Base-by-base conservation (phyloP, 352 stramenopile species). In the Phytophthora multivora region DNA sequence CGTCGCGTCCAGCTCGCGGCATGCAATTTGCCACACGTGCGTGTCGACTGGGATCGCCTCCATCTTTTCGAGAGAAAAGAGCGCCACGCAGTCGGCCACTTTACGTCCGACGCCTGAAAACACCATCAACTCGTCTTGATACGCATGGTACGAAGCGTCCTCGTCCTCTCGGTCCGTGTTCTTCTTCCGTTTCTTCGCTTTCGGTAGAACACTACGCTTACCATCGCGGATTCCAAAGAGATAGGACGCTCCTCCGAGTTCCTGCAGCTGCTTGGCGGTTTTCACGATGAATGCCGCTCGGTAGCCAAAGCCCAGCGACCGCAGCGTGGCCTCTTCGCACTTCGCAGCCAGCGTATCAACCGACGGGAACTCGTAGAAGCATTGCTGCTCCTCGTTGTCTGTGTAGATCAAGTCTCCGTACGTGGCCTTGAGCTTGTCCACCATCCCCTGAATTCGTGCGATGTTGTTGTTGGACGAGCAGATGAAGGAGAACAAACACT, bases 401-500 rank as follows among this genome's bases (percentile, higher is more conserved):
- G 48, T 35, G 49, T 64, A 81, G 51, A 97, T 48, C 15, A 76
- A 79, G 49, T 76, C 76, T 10, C 96, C 97, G 78, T 97, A 99
- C 18, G 74, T 80, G 33, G 70, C 55, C 46, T 95, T 79, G 55
- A 99, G 88, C 25, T 88, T 86, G 43, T 90, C 74, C 15, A 99
- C 70, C 87, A 99, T 98, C 28, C 92, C 82, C 33, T 89, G 89
- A 66, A 99, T 99, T 26, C 97, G 77, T 38, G 86, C 69, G 71
- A 99, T 99, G 73, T 99, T 99, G 80, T 99, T 99, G 79, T 99
- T 99, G 52, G 88, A 98, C 16, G 90, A 98, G 73, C 96, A 99
- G 42, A 99, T 98, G 79, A 99, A 99, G 30, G 90, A 97, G 59
- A 99, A 93, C 23, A 99, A 79, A 73, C 96, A 99, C 75, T 99